Base-by-base conservation (phyloP, 805 yeast species). In the Lipomyces yamanashiensis region DNA sequence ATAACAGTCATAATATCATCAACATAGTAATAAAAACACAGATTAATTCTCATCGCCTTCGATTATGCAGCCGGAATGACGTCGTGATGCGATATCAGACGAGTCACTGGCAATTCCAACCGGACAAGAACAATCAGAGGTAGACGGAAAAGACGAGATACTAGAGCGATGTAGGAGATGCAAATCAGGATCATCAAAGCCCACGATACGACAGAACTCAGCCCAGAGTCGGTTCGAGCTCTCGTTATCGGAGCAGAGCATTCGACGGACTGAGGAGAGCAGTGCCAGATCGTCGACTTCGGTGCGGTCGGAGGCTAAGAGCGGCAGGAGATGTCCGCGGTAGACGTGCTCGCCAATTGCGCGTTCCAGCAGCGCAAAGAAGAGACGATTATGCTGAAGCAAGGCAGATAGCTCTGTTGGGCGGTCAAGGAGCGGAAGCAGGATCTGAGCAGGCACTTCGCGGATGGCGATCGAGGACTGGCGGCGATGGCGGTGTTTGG, bases 361-460 rank as follows among this genome's bases (percentile, higher is more conserved):
- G 39, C 59, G 53, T 17, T 59, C 53, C 39, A 62, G 58, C 33
- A 59, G 48, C 15, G 45, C 28, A 39, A 65, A 65, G 62, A 65
- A 65, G 33, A 53, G 28, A n/a, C 33, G 15, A 48, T 65, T 62
- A 53, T 62, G 59, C 8, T 36, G 34, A 36, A 56, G 28, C 44
- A 65, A 64, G 17, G 56, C 48, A n/a, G 53, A 34, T 15, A 65
- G 54, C 21, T 65, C 68, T 1, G 59, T 54, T 7, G 68, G 68
- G 17, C 68, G 48, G 58, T 65, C 64, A 49, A 65, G n/a, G 33
- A 62, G 43, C 21, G 68, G 68, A 17, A 65, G 59, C 13, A 65
- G 52, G 52, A 65, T 62, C 55, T 65, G 67, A 15, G 67, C 58
- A 45, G 68, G 65, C 12, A 65, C 58, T 12, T 43, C 28, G 44